Base-by-base conservation (phyloP, 2,329 filamentous ascomycete genomes). In the Calonectria crousiana region DNA sequence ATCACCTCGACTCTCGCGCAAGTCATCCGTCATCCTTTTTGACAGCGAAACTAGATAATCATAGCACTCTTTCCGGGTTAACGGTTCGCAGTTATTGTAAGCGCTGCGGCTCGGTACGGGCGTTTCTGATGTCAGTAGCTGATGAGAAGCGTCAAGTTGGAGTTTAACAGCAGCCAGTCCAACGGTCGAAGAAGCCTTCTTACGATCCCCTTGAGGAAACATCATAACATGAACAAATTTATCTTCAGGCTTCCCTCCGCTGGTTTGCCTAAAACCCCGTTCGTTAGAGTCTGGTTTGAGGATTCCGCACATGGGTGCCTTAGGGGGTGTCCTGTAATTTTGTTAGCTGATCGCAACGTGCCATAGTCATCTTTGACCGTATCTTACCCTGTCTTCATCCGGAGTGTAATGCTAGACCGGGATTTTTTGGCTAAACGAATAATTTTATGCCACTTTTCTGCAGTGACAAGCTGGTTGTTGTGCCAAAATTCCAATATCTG, bases 401-500 rank as follows among this genome's bases (percentile, higher is more conserved):
- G 80, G 26, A 84, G 74, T 4, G 73, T 78, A 26, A 82, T 72
- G 38, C 67, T 77, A 11, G 74, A 76, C 47, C 70, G 78, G 30
- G 67, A 74, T 23, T 68, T 71, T 11, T 80, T 77, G 0, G 81
- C 79, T 8, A 83, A 38, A n/a, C 78, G 80, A 9, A 84, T 71
- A 1, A 85, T 75, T 49, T 76, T 84, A 2, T 78, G 78, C 84
- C 81, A 84, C 30, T 76, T 78, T 3, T 69, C 69, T 4, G 80
- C 76, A 4, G 78, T 80, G 2, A 86, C 64, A 3, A 77, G 67
- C 53, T 81, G 82, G 10, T 80, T 79, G 23, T 82, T 81, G 30
- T 83, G 81, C 58, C 79, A 84, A 41, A 88, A 87, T n/a, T 83
- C 81, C 1, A 87, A 71, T 2, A 75, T 74, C 13, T 78, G 78